phyloP scores from a whole-genome alignment of 139 green algal genomes.

The Chlorella sp. region DNA sequence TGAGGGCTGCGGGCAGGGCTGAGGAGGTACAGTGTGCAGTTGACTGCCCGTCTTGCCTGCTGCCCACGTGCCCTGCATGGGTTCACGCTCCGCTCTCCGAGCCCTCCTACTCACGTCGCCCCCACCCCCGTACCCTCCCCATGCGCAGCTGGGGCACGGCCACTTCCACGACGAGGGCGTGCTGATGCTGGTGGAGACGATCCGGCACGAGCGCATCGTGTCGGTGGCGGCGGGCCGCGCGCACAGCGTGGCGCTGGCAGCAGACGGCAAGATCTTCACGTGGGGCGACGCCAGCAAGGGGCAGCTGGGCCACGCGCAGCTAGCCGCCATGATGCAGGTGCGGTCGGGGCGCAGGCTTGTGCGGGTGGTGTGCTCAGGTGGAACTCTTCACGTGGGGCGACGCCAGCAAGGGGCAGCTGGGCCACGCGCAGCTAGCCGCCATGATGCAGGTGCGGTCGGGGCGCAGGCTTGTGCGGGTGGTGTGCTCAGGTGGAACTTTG shows the following conservation, averaged over 20 bases:
- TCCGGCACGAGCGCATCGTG: conserved; percentile 60
- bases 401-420: conserved; percentile 70
- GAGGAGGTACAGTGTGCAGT: background rate
- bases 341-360: background rate
- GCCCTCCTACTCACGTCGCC: background rate
- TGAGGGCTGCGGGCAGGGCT: background rate
- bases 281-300: conserved; percentile 73
- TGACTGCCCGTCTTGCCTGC: too few species aligned
- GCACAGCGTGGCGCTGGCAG: conserved; percentile 79
- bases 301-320: conserved; percentile 74
- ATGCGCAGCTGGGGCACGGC: conserved; percentile 58
- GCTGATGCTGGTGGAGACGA: conserved; percentile 47
- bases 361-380: background rate
- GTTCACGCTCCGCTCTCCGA: background rate
- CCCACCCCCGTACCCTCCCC: background rate
- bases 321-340: conserved; percentile 28
- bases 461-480: background rate
- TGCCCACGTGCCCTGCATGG: background rate
- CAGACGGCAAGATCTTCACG: conserved; percentile 80
- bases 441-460: conserved; percentile 30
- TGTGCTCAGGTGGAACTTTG: conserved; percentile 50
- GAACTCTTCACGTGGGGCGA: conserved; percentile 85
- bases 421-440: conserved; percentile 56
- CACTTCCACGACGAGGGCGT: conserved; percentile 61
- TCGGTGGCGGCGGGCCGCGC: conserved; percentile 64